Percentiles rank a stretch among this genome's conserved stretches.
phyloP scores from a whole-genome alignment of 352 stramenopile species.

The Phytopythium litorale region DNA sequence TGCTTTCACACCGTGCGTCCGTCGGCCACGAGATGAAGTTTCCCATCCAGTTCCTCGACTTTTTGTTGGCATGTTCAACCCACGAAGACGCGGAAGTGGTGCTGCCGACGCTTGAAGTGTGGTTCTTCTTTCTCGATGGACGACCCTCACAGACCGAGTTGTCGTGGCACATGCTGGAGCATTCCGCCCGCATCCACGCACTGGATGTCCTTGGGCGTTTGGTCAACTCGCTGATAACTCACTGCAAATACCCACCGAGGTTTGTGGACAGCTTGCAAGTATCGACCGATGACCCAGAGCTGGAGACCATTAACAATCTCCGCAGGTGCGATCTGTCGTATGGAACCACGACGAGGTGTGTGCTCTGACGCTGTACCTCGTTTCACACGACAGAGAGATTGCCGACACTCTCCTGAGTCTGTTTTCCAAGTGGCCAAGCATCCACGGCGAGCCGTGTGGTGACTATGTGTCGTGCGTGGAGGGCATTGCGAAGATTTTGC shows the following conservation, averaged over 20 bases:
- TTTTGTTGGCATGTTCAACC: constrained; percentile 59
- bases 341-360: background rate
- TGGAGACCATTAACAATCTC: constrained; percentile 45
- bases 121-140: constrained; percentile 86
- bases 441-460: constrained; percentile 21
- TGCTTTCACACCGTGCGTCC: constrained; percentile 20
- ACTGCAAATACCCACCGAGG: constrained; percentile 54
- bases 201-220: constrained; percentile 49
- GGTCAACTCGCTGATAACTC: constrained; percentile 62
- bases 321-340: constrained; percentile 36
- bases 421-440: constrained; percentile 75
- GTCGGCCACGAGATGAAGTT: constrained; percentile 13
- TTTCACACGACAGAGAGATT: constrained; percentile 47
- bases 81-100: constrained; percentile 47
- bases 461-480: constrained; percentile 58
- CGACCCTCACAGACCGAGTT: constrained; percentile 32
- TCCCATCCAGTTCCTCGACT: constrained; percentile 41
- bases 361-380: background rate
- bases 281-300: constrained; percentile 47
- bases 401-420: constrained; percentile 78
- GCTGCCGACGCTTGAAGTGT: constrained; percentile 80
- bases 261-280: constrained; percentile 57
- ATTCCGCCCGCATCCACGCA: constrained; percentile 26
- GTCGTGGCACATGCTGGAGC: constrained; percentile 37
- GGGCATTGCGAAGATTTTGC: constrained; percentile 49